These are phyloP conservation scores for Neospora caninum DNA, from an alignment of 169 alveolate genomes.

Conservation along the genomic window DNA sequence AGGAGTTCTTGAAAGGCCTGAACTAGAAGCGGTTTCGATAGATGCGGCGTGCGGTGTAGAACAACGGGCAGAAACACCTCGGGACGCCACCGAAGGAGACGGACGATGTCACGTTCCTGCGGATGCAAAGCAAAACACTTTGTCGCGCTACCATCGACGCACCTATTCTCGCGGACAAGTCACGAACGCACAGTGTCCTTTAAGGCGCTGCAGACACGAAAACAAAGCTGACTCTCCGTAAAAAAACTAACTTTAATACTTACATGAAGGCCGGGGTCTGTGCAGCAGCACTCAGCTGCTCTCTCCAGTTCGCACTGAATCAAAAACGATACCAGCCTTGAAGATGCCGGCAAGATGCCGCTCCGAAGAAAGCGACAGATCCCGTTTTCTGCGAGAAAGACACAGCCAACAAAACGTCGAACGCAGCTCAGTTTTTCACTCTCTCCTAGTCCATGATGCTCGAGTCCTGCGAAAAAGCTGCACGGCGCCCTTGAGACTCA, in stretches of 20 bases:
- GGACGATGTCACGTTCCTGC: constrained; percentile 34
- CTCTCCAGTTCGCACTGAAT: not conserved
- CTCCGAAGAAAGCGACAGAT: constrained; percentile 6
- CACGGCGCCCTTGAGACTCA: not conserved
- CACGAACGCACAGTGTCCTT: no score
- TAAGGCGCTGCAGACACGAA: no score
- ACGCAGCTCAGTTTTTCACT: not conserved
- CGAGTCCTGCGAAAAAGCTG: no score
- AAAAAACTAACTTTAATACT: not conserved
- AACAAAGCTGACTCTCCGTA: no score
- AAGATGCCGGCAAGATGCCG: not conserved
- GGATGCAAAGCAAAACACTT: not conserved
- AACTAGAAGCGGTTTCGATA: constrained; percentile 25
- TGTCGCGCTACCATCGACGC: no score
- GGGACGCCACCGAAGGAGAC: constrained; percentile 24
- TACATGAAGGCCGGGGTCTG: not conserved
- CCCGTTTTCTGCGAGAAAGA: constrained; percentile 8
- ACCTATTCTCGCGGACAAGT: no score
- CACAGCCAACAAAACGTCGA: not conserved
- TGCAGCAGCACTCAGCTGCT: constrained; percentile 23
- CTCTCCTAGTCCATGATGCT: not conserved
- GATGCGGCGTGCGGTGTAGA: not conserved
- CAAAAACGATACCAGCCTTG: not conserved
- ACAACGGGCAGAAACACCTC: not conserved
- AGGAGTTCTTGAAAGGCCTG: not conserved